Conservation (phyloP, 345 rosid species). For the Populus alba region DNA sequence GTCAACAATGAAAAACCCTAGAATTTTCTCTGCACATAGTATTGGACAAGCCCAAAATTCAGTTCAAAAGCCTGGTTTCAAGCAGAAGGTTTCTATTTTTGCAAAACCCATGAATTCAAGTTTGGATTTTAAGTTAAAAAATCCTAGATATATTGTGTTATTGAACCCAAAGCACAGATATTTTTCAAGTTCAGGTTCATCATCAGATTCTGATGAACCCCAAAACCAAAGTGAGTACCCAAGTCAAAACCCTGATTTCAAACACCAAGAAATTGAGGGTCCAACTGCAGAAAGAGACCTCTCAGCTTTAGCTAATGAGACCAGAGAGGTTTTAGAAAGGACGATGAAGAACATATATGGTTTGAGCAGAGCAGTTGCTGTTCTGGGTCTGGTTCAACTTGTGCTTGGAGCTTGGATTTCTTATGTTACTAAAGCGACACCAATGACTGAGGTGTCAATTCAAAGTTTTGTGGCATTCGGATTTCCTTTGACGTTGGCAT, state of each 20-base stretch:
- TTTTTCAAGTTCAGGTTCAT: constrained; percentile 40
- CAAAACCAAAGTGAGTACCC: constrained; percentile 26
- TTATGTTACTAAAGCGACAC: constrained; percentile 41
- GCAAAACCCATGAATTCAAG: constrained; percentile 10
- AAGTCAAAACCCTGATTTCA: constrained; percentile 56
- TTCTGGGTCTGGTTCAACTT: constrained; percentile 63
- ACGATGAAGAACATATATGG: constrained; percentile 74
- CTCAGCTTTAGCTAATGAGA: constrained; percentile 75
- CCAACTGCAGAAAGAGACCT: constrained; percentile 86
- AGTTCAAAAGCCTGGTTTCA: background rate
- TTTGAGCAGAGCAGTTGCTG: constrained; percentile 60
- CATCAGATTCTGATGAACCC: constrained; percentile 26
- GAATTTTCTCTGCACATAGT: background rate
- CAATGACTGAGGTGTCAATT: constrained; percentile 50
- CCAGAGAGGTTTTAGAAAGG: constrained; percentile 58
- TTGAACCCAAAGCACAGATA: constrained; percentile 30
- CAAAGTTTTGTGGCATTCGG: constrained; percentile 74
- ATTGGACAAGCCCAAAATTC: background rate
- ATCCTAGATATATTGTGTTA: background rate
- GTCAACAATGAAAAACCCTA: background rate
- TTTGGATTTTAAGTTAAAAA: constrained; percentile 10
- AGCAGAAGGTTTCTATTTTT: background rate
- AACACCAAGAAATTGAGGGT: constrained; percentile 94
- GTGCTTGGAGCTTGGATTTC: constrained; percentile 68
- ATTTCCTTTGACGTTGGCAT: constrained; percentile 74